Conservation (phyloP, 2,329 filamentous ascomycete genomes). For the Tolypocladium ophioglossoides region DNA sequence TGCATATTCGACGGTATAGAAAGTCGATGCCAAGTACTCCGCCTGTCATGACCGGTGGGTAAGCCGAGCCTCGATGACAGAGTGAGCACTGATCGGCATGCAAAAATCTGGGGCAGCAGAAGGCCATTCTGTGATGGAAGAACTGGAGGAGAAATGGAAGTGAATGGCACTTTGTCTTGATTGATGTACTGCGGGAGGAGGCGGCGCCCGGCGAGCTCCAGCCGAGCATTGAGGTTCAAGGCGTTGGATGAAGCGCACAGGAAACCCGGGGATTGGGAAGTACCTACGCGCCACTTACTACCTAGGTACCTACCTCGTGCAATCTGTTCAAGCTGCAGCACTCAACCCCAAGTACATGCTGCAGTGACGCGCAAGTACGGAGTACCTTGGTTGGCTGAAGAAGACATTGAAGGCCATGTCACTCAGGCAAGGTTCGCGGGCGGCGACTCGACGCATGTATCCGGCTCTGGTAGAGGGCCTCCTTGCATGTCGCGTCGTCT, state of each 20-base stretch:
- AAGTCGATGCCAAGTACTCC: slow-evolving; percentile 49
- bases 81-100: background rate
- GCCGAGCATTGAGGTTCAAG: background rate
- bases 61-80: background rate
- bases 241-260: background rate
- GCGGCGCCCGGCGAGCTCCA: background rate
- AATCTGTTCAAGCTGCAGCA: background rate
- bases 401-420: background rate
- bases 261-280: background rate
- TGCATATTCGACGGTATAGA: slow-evolving; percentile 60
- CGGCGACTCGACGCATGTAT: too few species aligned
- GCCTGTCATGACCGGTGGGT: slow-evolving; percentile 25
- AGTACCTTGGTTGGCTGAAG: background rate
- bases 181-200: background rate
- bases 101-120: background rate
- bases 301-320: background rate
- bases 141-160: background rate
- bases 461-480: background rate
- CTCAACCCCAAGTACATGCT: background rate
- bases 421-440: too few species aligned
- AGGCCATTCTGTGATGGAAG: background rate
- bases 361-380: background rate
- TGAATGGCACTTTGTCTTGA: background rate
- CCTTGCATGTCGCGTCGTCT: background rate
- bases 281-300: background rate